Base-by-base conservation (phyloP, 441 rosid species). In the Erodium moschatum region DNA sequence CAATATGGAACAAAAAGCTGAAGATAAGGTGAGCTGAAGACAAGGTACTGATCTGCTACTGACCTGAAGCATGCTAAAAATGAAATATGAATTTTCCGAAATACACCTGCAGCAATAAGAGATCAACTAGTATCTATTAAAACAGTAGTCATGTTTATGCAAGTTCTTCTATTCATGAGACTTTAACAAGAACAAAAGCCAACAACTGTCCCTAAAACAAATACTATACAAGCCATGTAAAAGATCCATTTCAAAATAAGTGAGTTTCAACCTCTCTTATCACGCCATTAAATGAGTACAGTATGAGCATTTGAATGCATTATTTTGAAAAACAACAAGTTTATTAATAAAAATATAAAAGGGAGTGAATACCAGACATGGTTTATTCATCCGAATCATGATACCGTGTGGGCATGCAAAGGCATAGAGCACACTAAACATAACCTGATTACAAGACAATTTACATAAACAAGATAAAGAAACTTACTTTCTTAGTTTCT, bases 21-120 rank as follows among this genome's bases (percentile, higher is more conserved):
- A 69, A 63, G 40, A 35, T 35, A 35, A 35, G 40, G 9, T 35
- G 40, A 5, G 6, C 40, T 35, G 40, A 35, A 35, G 40, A 35
- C 8, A 35, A 67, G 64, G 20, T 19, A 20, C 64, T 62, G 61
- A 66, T 60, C 40, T 70, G 40, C 73, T 74, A 79, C 85, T 70
- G 58, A 87, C 98, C 91, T 88, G 92, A 80, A 91, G 92, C 91
- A 94, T 91, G 82, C 68, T 80, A 78, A 81, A 85, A 74, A 91
- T 88, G 82, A 94, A 94, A 84, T 79, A 81, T 2, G 92, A 87
- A 81, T 94, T 91, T 60, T 52, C 11, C 38, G 97, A 84, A 69
- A 91, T 88, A 84, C 97, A 89, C 86, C 97, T 91, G 93, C 83
- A 83, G 42, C 64, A 77, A 70, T 21, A 79, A 74, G 31, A 60